A percentile compares a stretch with the other conserved stretches of the same genome.
Conservation (phyloP, 2,329 filamentous ascomycete species). For the Calonectria henricotiae region DNA sequence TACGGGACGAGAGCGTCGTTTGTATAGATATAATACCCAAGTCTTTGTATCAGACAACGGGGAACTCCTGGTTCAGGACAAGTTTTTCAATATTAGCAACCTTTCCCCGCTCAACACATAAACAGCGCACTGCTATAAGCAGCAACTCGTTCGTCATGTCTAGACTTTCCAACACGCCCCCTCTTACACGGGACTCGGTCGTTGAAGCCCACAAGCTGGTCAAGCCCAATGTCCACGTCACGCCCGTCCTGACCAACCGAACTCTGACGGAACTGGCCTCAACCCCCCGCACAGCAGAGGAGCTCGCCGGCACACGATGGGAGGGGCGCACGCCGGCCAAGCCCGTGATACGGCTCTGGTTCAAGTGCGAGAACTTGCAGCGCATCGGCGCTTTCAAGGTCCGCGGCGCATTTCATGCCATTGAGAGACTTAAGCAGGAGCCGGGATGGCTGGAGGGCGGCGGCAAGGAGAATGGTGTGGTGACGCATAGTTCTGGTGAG, state of each 20-base stretch:
- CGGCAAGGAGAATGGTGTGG: conserved; percentile 79
- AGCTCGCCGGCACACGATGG: conserved; percentile 72
- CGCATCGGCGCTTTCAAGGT: conserved; percentile 94
- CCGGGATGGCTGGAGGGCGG: conserved; percentile 74
- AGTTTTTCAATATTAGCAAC: too few species aligned
- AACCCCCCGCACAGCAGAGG: conserved; percentile 72
- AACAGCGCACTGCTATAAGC: conserved; percentile 2
- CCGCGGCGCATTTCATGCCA: conserved; percentile 90
- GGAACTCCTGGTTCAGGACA: too few species aligned
- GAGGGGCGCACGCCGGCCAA: conserved; percentile 71
- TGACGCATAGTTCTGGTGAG: conserved; percentile 90
- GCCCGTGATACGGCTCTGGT: conserved; percentile 83
- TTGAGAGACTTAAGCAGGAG: conserved; percentile 78
- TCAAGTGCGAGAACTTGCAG: conserved; percentile 97
- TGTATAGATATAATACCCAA: not conserved
- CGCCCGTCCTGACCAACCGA: conserved; percentile 85
- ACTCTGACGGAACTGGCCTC: conserved; percentile 85
- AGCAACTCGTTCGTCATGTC: conserved; percentile 62
- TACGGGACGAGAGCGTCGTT: not conserved
- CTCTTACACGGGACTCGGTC: conserved; percentile 82
- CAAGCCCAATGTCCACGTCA: conserved; percentile 83
- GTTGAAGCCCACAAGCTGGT: conserved; percentile 81
- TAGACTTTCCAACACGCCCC: conserved; percentile 69
- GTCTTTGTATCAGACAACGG: too few species aligned
- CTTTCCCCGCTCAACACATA: not conserved